phyloP scores from a whole-genome alignment of 257 asterid species.

The Solanum megistacrolobum region DNA sequence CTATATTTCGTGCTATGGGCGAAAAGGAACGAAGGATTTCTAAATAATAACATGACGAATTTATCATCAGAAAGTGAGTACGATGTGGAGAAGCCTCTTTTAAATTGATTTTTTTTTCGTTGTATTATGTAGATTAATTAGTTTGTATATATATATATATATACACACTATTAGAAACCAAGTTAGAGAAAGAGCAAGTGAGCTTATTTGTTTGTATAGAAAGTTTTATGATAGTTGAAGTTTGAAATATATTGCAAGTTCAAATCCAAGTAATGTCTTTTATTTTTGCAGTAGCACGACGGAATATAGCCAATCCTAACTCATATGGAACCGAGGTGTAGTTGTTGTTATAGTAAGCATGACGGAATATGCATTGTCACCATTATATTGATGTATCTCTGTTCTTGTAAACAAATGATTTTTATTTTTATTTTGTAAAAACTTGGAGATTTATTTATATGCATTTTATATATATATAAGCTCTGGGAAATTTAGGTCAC shows the following conservation, averaged over 20 bases:
- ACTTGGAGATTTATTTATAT: not conserved
- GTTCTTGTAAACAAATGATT: not conserved
- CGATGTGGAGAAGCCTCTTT: conserved; percentile 71
- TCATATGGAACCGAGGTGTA: not conserved
- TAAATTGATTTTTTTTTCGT: conserved; percentile 24
- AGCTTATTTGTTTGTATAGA: not conserved
- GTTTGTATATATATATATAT: not conserved
- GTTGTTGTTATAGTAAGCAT: not conserved
- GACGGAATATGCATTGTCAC: not conserved
- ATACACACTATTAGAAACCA: not conserved
- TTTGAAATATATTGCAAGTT: not conserved
- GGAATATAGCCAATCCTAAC: not conserved
- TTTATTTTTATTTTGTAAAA: not conserved
- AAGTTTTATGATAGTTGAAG: not conserved
- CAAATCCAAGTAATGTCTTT: not conserved
- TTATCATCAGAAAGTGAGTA: conserved; percentile 21
- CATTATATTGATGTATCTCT: not conserved
- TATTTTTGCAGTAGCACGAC: conserved; percentile 15
- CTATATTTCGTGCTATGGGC: conserved; percentile 86
- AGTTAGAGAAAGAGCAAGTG: not conserved
- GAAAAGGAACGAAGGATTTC: conserved; percentile 48
- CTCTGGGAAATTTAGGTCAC: no score
- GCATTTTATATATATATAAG: not conserved
- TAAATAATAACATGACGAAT: not conserved
- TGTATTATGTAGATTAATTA: not conserved